Evolutionary conservation across 805 yeast species (phyloP).

Genomic region (Candida qinlingensis): DNA sequence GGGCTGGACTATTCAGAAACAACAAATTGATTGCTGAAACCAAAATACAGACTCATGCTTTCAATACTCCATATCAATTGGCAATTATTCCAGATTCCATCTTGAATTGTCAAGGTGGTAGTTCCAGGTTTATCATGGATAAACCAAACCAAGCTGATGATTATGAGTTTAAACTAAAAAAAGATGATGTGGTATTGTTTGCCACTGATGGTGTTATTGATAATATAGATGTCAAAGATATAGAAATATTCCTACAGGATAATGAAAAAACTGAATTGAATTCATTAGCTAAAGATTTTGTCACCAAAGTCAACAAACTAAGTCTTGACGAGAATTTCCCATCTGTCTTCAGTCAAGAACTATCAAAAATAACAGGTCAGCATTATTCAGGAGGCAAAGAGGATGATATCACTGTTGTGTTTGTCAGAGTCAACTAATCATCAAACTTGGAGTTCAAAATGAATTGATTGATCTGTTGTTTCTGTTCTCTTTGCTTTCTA

Average conservation of each 20-base stretch:
- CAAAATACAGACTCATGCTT: slow-evolving; percentile 74
- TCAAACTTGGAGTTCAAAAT: slow-evolving; percentile 38
- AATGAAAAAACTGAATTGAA: slow-evolving; percentile 34
- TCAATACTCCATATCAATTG: slow-evolving; percentile 89
- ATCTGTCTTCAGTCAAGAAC: slow-evolving; percentile 81
- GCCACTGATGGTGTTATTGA: slow-evolving; percentile 95
- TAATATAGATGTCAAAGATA: slow-evolving; percentile 69
- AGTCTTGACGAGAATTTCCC: slow-evolving; percentile 72
- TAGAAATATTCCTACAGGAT: slow-evolving; percentile 62
- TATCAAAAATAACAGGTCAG: slow-evolving; percentile 60
- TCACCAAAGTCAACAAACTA: slow-evolving; percentile 57
- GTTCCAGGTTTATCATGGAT: slow-evolving; percentile 63
- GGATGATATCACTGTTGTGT: slow-evolving; percentile 85
- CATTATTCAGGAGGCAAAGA: slow-evolving; percentile 87
- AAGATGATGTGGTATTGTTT: slow-evolving; percentile 72
- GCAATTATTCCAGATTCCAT: slow-evolving; percentile 73
- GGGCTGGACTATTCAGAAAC: slow-evolving; percentile 81
- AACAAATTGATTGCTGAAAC: slow-evolving; percentile 59
- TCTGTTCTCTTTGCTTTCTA: slow-evolving; percentile 44
- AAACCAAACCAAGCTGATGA: slow-evolving; percentile 64
- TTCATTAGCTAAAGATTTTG: slow-evolving; percentile 49
- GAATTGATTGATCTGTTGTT: slow-evolving; percentile 50
- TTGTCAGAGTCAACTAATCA: slow-evolving; percentile 40
- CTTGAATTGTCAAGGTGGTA: slow-evolving; percentile 41
- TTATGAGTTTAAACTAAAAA: slow-evolving; percentile 57